phyloP scores from a whole-genome alignment of 23 red algal species.

The Cyanidium caldarium region DNA sequence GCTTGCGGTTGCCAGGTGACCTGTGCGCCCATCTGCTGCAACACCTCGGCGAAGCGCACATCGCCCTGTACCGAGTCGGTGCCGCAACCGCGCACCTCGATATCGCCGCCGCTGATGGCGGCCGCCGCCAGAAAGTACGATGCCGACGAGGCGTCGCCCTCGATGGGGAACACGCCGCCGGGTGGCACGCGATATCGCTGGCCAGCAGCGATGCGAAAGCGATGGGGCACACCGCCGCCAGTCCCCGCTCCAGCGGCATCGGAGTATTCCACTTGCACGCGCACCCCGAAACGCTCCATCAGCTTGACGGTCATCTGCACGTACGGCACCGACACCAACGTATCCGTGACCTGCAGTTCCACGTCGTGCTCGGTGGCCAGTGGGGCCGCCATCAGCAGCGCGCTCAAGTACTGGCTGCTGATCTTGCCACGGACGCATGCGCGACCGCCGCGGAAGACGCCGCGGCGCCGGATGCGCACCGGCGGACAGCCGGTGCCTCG shows the following conservation, averaged over 20 bases:
- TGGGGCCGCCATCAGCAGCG: slow-evolving; percentile 86
- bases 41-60: slow-evolving; percentile 59
- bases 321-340: slow-evolving; percentile 74
- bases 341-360: slow-evolving; percentile 49
- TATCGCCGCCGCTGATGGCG: slow-evolving; percentile 75
- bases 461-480: slow-evolving; percentile 25
- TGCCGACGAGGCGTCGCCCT: slow-evolving; percentile 92
- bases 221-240: neutral
- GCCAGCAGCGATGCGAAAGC: slow-evolving; percentile 25
- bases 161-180: slow-evolving; percentile 49
- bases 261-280: slow-evolving; percentile 29
- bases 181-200: slow-evolving; percentile 52
- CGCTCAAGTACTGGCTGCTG: slow-evolving; percentile 69
- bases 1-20: slow-evolving; percentile 54
- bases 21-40: slow-evolving; percentile 83
- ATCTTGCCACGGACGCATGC: slow-evolving; percentile 75
- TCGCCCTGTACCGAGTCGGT: slow-evolving; percentile 75
- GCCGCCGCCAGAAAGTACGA: slow-evolving; percentile 88
- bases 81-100: slow-evolving; percentile 84
- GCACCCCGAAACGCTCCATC: slow-evolving; percentile 77
- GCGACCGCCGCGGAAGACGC: slow-evolving; percentile 41
- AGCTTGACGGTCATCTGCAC: slow-evolving; percentile 91
- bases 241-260: no score
- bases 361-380: slow-evolving; percentile 39
- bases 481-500: slow-evolving; percentile 79